Base-by-base conservation (phyloP, 1,284 basidiomycete genomes). In the Peniophora sp. region DNA sequence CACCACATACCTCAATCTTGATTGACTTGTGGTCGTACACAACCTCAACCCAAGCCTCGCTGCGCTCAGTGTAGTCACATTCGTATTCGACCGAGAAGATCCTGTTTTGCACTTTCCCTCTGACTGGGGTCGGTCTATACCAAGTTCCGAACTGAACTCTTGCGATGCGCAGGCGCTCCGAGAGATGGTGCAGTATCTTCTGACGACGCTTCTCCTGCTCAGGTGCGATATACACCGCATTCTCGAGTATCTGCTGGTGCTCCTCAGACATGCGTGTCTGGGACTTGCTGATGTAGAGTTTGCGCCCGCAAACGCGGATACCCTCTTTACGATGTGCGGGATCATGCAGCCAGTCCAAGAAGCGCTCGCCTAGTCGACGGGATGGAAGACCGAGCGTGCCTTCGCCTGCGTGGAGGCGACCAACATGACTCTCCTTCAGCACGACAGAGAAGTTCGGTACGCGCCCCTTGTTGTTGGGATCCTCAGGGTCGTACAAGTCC, bases 11-110 rank as follows among this genome's bases (percentile, higher is more conserved):
- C 60, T 67, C 70, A 24, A 83, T 68, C n/a, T 73, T 70, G 24
- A 86, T 69, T 17, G 73, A 57, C 61, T 79, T 82, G 54, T 82
- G 72, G 22, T 77, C 74, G 54, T 83, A 84, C 44, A 81, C 71
- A 37, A 84, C 75, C 35, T 63, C 61, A n/a, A 86, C 60, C 65
- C 73, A 75, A 0, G 70, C 81, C 50, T 70, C 66, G 37, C 72
- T 71, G 20, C 66, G 56, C 3, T 59, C 47, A 11, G 61, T 55
- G 47, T 46, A 74, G 47, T 74, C 60, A 22, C 64, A 51, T 23
- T 58, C 52, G 32, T 57, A 85, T 65, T 87, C 85, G 1, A 78
- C 62, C 0, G 82, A 85, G 59, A 81, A 87, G 10, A 71, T 66
- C 5, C 81, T 72, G 23, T 69, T 62, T 9, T 41, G 14, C 37